phyloP scores from a whole-genome alignment of 1,139 yeast genomes.

The Meyerozyma smithsonii region DNA sequence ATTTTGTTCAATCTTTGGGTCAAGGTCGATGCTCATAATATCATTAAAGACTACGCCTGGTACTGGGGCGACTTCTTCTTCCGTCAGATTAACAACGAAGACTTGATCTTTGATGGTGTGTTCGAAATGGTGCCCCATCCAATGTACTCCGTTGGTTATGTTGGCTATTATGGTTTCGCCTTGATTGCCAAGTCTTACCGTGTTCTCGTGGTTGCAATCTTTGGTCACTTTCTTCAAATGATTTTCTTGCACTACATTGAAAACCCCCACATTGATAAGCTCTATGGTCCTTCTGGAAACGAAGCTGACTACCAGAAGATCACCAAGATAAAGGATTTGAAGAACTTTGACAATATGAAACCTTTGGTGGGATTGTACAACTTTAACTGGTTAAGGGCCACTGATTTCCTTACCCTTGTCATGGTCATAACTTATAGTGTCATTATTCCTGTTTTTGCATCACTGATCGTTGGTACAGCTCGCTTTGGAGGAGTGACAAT shows the following conservation, averaged over 20 bases:
- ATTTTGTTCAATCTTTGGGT: slow-evolving; percentile 81
- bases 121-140: slow-evolving; percentile 93
- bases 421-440: slow-evolving; percentile 41
- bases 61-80: slow-evolving; percentile 95
- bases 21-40: slow-evolving; percentile 82
- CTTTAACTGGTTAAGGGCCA: slow-evolving; percentile 60
- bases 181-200: slow-evolving; percentile 73
- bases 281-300: slow-evolving; percentile 50
- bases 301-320: slow-evolving; percentile 35
- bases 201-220: slow-evolving; percentile 63
- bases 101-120: slow-evolving; percentile 83
- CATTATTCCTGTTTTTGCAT: slow-evolving; percentile 43
- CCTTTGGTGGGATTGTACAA: slow-evolving; percentile 65
- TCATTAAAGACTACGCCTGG: slow-evolving; percentile 91
- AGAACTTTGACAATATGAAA: slow-evolving; percentile 42
- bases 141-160: slow-evolving; percentile 87
- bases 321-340: slow-evolving; percentile 40
- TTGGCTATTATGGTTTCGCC: slow-evolving; percentile 85
- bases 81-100: slow-evolving; percentile 68
- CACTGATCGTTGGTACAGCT: slow-evolving; percentile 12
- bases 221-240: slow-evolving; percentile 80
- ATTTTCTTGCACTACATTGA: slow-evolving; percentile 73
- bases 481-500: slow-evolving; percentile 12
- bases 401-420: slow-evolving; percentile 57
- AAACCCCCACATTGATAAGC: slow-evolving; percentile 84